Percentiles rank a stretch among this genome's conserved stretches.
phyloP scores from a whole-genome alignment of 169 alveolate genomes.

The Toxoplasma gondii region DNA sequence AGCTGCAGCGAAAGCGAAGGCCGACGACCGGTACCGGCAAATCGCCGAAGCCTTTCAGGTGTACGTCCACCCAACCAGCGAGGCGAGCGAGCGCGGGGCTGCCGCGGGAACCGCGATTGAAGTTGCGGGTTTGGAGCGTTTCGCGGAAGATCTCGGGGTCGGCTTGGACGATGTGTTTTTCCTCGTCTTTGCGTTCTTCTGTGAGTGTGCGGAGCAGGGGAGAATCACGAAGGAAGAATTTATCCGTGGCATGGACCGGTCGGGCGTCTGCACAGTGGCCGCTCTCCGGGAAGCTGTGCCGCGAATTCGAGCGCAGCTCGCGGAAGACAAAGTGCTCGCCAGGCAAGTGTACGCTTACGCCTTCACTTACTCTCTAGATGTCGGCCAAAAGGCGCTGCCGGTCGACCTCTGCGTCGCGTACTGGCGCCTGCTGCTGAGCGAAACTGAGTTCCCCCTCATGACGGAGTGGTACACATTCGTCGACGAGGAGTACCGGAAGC shows the following conservation, averaged over 20 bases:
- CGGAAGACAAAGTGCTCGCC: background rate
- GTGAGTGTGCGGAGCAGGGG: slow-evolving; percentile 46
- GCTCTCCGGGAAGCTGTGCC: slow-evolving; percentile 32
- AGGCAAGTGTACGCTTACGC: slow-evolving; percentile 40
- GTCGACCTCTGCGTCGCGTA: slow-evolving; percentile 42
- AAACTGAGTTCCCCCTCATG: slow-evolving; percentile 9
- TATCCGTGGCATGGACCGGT: slow-evolving; percentile 24
- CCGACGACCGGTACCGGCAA: background rate
- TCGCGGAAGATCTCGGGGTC: slow-evolving; percentile 30
- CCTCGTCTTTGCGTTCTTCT: slow-evolving; percentile 39
- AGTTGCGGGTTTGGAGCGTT: slow-evolving; percentile 41
- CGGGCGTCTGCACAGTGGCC: slow-evolving; percentile 22
- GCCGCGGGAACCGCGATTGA: slow-evolving; percentile 7
- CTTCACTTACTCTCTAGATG: slow-evolving; percentile 37
- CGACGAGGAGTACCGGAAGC: slow-evolving; percentile 14
- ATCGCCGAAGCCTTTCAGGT: background rate
- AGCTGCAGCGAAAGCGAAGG: slow-evolving; percentile 4
- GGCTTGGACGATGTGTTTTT: slow-evolving; percentile 54
- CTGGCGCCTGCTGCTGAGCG: slow-evolving; percentile 42
- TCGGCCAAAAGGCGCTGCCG: slow-evolving; percentile 42
- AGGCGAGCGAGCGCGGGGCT: background rate
- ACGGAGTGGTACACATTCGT: background rate
- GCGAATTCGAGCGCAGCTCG: background rate
- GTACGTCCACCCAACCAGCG: background rate
- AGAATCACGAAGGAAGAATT: slow-evolving; percentile 42